These are phyloP conservation scores for Candolleomyces aberdarensis DNA, from an alignment of 768 basidiomycete species.

Conservation along the genomic window DNA sequence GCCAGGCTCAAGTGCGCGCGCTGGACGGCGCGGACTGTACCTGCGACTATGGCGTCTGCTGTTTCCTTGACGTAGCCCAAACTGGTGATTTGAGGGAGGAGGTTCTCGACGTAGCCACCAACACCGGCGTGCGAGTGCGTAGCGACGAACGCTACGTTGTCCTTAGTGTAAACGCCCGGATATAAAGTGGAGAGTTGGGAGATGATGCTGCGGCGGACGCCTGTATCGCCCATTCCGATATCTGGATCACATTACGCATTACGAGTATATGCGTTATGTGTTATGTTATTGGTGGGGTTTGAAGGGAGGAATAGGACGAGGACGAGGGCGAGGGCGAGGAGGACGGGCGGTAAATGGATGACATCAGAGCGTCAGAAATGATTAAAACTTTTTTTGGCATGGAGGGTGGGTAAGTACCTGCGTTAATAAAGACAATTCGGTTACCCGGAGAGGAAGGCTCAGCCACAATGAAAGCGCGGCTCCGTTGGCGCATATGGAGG, in stretches of 20 bases:
- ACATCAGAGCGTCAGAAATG: neutral
- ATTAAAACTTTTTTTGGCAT: neutral
- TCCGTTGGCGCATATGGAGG: constrained; percentile 75
- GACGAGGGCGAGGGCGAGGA: too few species aligned
- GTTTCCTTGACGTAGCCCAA: constrained; percentile 72
- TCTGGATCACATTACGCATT: constrained; percentile 34
- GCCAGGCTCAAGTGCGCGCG: constrained; percentile 62
- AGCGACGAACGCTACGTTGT: constrained; percentile 73
- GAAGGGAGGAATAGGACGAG: neutral
- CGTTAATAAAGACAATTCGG: constrained; percentile 71
- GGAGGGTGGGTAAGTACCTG: constrained; percentile 40
- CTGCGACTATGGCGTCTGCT: constrained; percentile 67
- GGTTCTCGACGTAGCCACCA: constrained; percentile 75
- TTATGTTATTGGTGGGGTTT: too few species aligned
- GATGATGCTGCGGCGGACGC: constrained; percentile 68
- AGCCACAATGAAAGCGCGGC: constrained; percentile 74
- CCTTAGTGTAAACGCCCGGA: constrained; percentile 61
- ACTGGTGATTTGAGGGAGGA: constrained; percentile 73
- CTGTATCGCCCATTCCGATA: constrained; percentile 81
- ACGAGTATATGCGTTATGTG: too few species aligned
- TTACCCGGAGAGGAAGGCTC: constrained; percentile 53
- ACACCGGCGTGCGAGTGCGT: constrained; percentile 80
- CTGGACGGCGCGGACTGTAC: constrained; percentile 65
- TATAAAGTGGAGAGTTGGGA: constrained; percentile 50
- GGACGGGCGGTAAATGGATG: too few species aligned